Base-by-base conservation (phyloP, 768 basidiomycete species). In the Tulasnella sp. region DNA sequence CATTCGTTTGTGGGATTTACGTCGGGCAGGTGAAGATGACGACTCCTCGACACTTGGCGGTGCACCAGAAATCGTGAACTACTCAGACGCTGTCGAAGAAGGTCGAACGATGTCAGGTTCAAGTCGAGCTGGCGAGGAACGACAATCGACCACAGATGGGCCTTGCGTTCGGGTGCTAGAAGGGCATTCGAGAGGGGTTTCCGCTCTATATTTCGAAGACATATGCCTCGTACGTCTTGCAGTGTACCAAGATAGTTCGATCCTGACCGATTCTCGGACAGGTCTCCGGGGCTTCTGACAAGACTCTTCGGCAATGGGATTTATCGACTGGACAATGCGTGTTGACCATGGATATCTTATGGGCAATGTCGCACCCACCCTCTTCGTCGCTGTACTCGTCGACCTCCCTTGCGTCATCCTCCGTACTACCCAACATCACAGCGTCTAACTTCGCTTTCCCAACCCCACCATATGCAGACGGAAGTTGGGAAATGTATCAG, bases 271-370 rank as follows among this genome's bases (percentile, higher is more conserved):
- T n/a, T 38, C 39, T 31, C 76, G 80, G 79, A 16, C 82, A 97
- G 96, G 95, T 99, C 18, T 98, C 97, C 10, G 98, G 98, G 44
- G 97, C 98, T 7, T 96, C 95, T 4, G 98, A 99, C 87, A 98
- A 98, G 86, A 99, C 98, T 0, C 89, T 99, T 77, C 94, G 98
- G 3, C 97, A 99, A 84, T 99, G 98, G 98, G 98, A 99, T 84
- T 90, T 99, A 77, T 91, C 90, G 27, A 99, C 98, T 0, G 98
- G 97, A 9, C 98, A 99, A 88, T 99, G 98, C 85, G 93, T 99
- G 71, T 92, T 98, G 88, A 97, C 97, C 34, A 99, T 99, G 98
- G 98, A 99, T 85, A 98, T 99, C 81, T 91, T 99, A 36, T 99
- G 98, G 98, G 98, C 97, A 2, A 97, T 99, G 82, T 96, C 95